Evolutionary conservation across 371 early-diverging fungal species (phyloP).

Genomic region (Syncephalastrum monosporum): DNA sequence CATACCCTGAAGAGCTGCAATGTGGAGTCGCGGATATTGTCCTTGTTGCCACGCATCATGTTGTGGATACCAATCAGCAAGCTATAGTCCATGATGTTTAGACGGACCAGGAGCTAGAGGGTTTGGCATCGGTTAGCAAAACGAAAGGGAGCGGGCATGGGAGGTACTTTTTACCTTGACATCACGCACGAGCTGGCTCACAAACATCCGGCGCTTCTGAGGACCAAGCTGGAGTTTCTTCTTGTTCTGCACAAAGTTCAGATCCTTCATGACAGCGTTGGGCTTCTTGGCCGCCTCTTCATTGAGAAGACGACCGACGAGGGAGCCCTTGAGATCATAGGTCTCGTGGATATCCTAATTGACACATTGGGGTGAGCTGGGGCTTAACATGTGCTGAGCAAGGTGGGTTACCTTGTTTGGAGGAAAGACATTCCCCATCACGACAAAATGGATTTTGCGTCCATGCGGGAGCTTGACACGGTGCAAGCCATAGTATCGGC

Average conservation of each 20-base stretch:
- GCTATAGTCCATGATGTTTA: slow-evolving; percentile 89
- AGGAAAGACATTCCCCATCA: slow-evolving; percentile 98
- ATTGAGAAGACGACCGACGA: slow-evolving; percentile 80
- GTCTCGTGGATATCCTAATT: slow-evolving; percentile 89
- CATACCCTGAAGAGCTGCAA: slow-evolving; percentile 74
- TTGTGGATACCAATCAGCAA: slow-evolving; percentile 93
- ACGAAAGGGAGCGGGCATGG: slow-evolving; percentile 77
- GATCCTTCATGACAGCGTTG: slow-evolving; percentile 90
- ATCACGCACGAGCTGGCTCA: slow-evolving; percentile 86
- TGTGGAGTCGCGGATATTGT: slow-evolving; percentile 85
- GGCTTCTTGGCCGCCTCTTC: slow-evolving; percentile 81
- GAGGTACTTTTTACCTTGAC: slow-evolving; percentile 55
- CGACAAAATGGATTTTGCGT: slow-evolving; percentile 95
- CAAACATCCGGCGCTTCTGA: slow-evolving; percentile 74
- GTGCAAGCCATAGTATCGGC: slow-evolving; percentile 94
- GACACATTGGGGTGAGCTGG: neutral
- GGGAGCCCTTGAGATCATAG: slow-evolving; percentile 92
- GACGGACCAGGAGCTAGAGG: slow-evolving; percentile 72
- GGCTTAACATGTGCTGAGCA: neutral
- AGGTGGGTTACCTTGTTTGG: slow-evolving; percentile 62
- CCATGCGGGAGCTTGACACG: slow-evolving; percentile 93
- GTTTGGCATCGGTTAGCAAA: slow-evolving; percentile 61
- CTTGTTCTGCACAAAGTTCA: slow-evolving; percentile 87
- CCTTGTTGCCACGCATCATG: slow-evolving; percentile 79
- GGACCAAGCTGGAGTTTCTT: slow-evolving; percentile 84